Percentiles rank a stretch among this genome's conserved stretches.
phyloP scores from a whole-genome alignment of 495 filamentous ascomycete genomes.

The Neurospora tetrasperma region DNA sequence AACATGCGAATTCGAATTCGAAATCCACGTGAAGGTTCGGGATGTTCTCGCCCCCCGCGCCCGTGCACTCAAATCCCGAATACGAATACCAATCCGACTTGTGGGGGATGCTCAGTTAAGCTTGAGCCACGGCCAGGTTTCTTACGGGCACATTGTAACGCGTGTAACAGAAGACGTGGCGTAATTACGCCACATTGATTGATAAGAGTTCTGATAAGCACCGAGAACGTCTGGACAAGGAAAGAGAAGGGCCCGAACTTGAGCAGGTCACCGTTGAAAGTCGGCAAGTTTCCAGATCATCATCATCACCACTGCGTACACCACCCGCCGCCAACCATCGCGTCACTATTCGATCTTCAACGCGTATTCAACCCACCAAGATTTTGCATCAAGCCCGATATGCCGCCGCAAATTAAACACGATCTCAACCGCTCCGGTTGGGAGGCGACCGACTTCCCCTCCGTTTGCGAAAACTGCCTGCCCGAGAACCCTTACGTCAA shows the following conservation, averaged over 20 bases:
- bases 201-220: conserved; percentile 6
- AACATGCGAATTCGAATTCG: conserved; percentile 5
- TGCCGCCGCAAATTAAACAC: conserved; percentile 73
- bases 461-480: conserved; percentile 64
- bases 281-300: neutral
- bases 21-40: neutral
- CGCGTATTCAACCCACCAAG: neutral
- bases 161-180: neutral
- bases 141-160: neutral
- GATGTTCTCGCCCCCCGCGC: neutral
- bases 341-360: neutral
- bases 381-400: conserved; percentile 8
- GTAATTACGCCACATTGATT: neutral
- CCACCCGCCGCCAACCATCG: neutral
- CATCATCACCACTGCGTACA: conserved; percentile 1
- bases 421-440: conserved; percentile 93
- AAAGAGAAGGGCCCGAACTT: neutral
- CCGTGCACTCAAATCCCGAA: neutral
- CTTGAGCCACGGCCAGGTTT: neutral
- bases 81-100: conserved; percentile 3
- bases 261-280: neutral
- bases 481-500: conserved; percentile 97
- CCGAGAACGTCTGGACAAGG: neutral
- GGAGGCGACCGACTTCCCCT: conserved; percentile 81
- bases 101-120: neutral